Base-by-base conservation (phyloP, 768 basidiomycete genomes). In the Epithele typhae region DNA sequence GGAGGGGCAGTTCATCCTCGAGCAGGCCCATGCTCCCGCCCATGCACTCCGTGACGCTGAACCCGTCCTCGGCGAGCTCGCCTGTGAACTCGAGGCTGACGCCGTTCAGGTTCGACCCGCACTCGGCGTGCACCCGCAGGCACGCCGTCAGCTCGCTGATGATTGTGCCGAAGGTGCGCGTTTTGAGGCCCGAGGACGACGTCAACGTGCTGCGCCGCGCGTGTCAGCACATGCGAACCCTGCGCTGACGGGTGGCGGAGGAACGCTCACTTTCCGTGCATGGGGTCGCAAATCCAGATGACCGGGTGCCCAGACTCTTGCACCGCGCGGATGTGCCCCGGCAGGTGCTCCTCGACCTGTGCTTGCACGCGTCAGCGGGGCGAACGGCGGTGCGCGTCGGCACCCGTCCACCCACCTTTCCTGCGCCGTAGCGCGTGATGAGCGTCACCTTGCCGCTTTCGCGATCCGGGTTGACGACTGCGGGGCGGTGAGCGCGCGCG, bases 251-350 rank as follows among this genome's bases (percentile, higher is more conserved):
- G 25, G 40, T 24, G 43, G 25, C 3, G 38, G 49, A 25, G 36
- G n/a, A 24, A n/a, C 4, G 75, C 88, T 57, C 60, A 92, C 92
- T 97, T 96, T 70, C 94, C 95, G 57, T 98, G 95, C 95, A 98
- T 98, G 2, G 94, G 93, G 67, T 98, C 96, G 59, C 90, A 94
- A 40, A 94, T 78, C 92, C 94, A 98, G 8, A 84, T 79, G 2
- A 96, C 93, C 1, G 88, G 87, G 61, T 98, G 93, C 0, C 78
- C 79, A 2, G 91, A 84, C 40, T 67, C 52, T 59, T 87, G 82
- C 14, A 99, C 94, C 7, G 82, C 84, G 11, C 65, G 63, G 62
- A 99, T 94, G 62, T 98, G 95, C 0, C 65, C 74, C 0, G 92
- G 75, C 7, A 98, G 81, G 57, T 82, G 75, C 23, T 74, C 63